Conservation (phyloP, 805 yeast species). For the Grigorovia transvaalensis region DNA sequence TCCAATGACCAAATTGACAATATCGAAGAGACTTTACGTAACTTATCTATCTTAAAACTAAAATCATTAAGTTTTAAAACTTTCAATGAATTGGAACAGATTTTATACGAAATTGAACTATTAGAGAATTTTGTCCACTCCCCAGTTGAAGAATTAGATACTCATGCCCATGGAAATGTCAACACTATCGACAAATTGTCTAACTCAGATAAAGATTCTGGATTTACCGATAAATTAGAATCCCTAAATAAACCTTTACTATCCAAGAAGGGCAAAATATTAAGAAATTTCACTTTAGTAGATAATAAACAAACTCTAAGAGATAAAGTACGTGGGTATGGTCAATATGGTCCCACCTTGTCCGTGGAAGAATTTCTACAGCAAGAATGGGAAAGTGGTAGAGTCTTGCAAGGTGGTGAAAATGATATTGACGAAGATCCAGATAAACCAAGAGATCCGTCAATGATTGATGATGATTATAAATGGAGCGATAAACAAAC, state of each 20-base stretch:
- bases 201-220: conserved; percentile 29
- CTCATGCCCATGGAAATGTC: conserved; percentile 7
- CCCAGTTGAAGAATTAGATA: conserved; percentile 1
- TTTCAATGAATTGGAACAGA: conserved; percentile 45
- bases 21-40: conserved; percentile 59
- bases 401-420: conserved; percentile 49
- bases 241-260: conserved; percentile 40
- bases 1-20: conserved; percentile 39
- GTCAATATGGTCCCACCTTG: conserved; percentile 89
- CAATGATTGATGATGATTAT: conserved; percentile 42
- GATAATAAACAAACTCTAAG: conserved; percentile 46
- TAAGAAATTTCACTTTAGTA: conserved; percentile 74
- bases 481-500: conserved; percentile 56
- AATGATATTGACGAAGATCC: conserved; percentile 26
- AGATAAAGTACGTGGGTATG: conserved; percentile 74
- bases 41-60: conserved; percentile 46
- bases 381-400: conserved; percentile 76
- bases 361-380: conserved; percentile 85
- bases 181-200: background rate
- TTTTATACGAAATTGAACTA: conserved; percentile 57
- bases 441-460: conserved; percentile 27
- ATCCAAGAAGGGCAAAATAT: conserved; percentile 64
- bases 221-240: conserved; percentile 60
- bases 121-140: conserved; percentile 34
- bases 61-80: conserved; percentile 42